Conservation (phyloP, 2,329 filamentous ascomycete genomes). For the Aspergillus puulaauensis region DNA sequence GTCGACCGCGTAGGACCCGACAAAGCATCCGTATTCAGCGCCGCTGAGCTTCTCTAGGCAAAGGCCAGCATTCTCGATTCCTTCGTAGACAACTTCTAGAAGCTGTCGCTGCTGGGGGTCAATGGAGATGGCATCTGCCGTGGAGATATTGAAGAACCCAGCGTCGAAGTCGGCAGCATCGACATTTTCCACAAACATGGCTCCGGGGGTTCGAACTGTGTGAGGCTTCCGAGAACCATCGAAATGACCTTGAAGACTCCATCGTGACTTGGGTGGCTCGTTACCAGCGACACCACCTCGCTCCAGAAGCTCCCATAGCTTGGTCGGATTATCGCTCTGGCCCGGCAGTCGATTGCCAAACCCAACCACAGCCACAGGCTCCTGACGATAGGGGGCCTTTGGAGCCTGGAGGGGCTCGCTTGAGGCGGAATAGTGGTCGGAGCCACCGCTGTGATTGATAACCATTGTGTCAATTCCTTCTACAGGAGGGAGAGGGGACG, state of each 20-base stretch:
- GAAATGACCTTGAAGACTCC: not conserved
- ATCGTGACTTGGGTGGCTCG: not conserved
- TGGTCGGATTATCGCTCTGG: not conserved
- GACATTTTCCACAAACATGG: not conserved
- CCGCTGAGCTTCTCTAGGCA: conserved; percentile 19
- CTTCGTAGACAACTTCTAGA: conserved; percentile 44
- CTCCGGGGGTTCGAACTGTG: not conserved
- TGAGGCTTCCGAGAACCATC: not conserved
- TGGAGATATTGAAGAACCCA: conserved; percentile 23
- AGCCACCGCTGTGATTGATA: no score
- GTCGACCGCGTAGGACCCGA: conserved; percentile 17
- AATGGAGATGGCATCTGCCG: conserved; percentile 32
- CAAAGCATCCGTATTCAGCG: conserved; percentile 24
- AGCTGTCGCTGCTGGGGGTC: conserved; percentile 27
- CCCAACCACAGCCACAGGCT: not conserved
- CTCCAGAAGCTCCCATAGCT: not conserved
- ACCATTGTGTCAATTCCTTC: no score
- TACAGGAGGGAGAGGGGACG: no score
- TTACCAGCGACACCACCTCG: not conserved
- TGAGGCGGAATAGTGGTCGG: no score
- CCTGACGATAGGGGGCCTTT: not conserved
- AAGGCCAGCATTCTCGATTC: conserved; percentile 21
- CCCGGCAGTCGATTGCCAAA: conserved; percentile 11
- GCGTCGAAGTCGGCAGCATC: conserved; percentile 18
- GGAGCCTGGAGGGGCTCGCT: no score